Evolutionary conservation across 2,329 filamentous ascomycete species (phyloP), one percentile per base, ranked within the genome.

Genomic region (Colletotrichum falcatum): DNA sequence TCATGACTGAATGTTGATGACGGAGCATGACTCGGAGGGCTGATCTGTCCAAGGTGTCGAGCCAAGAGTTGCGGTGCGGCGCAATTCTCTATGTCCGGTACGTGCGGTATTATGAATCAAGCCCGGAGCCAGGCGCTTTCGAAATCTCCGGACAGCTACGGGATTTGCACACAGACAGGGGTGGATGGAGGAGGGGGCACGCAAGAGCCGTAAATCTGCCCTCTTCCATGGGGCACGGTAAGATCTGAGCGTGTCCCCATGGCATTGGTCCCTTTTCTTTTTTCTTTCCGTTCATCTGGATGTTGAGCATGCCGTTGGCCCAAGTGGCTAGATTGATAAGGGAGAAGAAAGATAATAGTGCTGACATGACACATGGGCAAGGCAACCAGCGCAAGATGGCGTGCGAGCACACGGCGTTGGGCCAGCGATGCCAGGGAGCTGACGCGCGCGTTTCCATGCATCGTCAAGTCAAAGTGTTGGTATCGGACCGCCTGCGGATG

Each of bases 71-170:
- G 20, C 58, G 35, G 46, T 30, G 48, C 42, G 39, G 33, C n/a
- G 58, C 28, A 48, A 61, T 20, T n/a, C 28, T 59, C 14, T 12
- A 35, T n/a, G 23, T 54, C 20, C 16, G n/a, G 26, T 8, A 33
- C n/a, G 26, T 37, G n/a, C 51, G 6, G 28, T 37, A 67, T 67
- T 67, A 70, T 62, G 64, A 70, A 67, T 67, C 67, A 59, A n/a
- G 39, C 26, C 28, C 42, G 30, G n/a, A 30, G 23, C 33, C 20
- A 63, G 58, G 63, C n/a, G n/a, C 37, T 37, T 37, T 48, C 28
- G 64, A 59, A 70, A 20, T 33, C 48, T n/a, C 64, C 67, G 44
- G 58, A 58, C 44, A 20, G 7, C 20, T 23, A 70, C 44, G 58
- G 39, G 20, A 3, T n/a, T n/a, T 9, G 56, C 14, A 44, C 33